A percentile compares a stretch with the other conserved stretches of the same genome.
Conservation (phyloP, 306 rosid genomes). For the Boehmeria nivea region DNA sequence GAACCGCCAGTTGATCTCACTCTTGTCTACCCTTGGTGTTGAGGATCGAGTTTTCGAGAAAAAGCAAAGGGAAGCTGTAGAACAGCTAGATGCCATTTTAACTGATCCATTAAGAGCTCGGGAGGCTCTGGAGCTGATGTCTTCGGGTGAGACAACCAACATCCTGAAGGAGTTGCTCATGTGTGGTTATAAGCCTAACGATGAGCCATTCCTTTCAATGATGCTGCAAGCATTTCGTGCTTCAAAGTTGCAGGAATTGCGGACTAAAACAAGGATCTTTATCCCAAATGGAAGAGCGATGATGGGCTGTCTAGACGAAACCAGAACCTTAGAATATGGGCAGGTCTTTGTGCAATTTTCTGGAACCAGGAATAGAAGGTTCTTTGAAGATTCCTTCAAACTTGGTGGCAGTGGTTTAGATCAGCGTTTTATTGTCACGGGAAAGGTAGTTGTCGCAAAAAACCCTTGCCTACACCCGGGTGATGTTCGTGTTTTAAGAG, state of each 20-base stretch:
- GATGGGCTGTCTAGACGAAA: conserved; percentile 97
- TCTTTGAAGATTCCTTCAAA: conserved; percentile 16
- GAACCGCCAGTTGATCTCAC: conserved; percentile 71
- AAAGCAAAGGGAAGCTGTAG: conserved; percentile 52
- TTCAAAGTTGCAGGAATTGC: conserved; percentile 61
- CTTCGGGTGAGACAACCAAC: conserved; percentile 67
- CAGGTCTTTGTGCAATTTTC: conserved; percentile 71
- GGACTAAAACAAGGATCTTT: conserved; percentile 53
- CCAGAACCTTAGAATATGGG: conserved; percentile 64
- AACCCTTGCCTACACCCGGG: conserved; percentile 86
- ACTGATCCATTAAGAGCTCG: conserved; percentile 63
- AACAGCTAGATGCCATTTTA: conserved; percentile 54
- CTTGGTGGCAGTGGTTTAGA: conserved; percentile 5
- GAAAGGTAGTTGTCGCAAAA: conserved; percentile 63
- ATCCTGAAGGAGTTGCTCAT: conserved; percentile 64
- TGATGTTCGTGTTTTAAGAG: conserved; percentile 68
- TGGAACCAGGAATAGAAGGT: conserved; percentile 19
- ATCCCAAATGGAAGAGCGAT: conserved; percentile 77
- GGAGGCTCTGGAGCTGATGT: conserved; percentile 69
- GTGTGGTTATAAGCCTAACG: conserved; percentile 71
- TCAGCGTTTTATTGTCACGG: conserved; percentile 9
- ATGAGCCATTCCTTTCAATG: conserved; percentile 80
- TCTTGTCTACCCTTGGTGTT: conserved; percentile 74
- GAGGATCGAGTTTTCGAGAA: conserved; percentile 48
- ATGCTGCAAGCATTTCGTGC: conserved; percentile 80